Percentiles rank a stretch among this genome's conserved stretches.
These are phyloP conservation scores for Misopates orontium DNA, from an alignment of 257 asterid genomes.

Conservation along the genomic window DNA sequence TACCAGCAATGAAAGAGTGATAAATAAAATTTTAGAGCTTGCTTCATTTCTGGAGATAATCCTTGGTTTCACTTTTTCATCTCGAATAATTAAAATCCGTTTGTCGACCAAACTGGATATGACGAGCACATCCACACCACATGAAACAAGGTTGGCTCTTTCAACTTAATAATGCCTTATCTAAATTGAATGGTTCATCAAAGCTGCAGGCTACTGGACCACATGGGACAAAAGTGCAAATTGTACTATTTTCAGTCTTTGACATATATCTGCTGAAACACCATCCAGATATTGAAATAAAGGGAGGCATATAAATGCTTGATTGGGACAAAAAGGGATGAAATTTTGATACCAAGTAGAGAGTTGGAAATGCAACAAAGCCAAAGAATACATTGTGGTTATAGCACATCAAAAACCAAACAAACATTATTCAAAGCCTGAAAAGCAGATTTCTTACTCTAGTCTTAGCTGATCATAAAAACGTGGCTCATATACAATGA, in stretches of 20 bases:
- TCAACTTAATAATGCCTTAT: too few relatives aligned
- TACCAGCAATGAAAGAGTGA: too few relatives aligned
- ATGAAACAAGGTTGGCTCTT: too few relatives aligned
- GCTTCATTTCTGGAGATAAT: too few relatives aligned
- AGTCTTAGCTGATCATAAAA: too few relatives aligned
- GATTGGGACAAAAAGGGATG: background rate
- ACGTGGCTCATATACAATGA: background rate
- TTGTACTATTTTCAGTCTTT: too few relatives aligned
- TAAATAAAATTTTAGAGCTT: too few relatives aligned
- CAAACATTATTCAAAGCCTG: background rate
- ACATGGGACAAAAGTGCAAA: conserved; percentile 2
- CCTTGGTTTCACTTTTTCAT: too few relatives aligned
- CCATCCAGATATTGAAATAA: background rate
- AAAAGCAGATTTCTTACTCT: background rate
- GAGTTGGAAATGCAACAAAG: background rate
- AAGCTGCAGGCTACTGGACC: conserved; percentile 23
- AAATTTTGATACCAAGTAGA: conserved; percentile 2
- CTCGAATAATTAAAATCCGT: too few relatives aligned
- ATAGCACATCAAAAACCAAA: background rate
- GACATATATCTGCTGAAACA: conserved; percentile 8
- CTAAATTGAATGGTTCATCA: conserved; percentile 12
- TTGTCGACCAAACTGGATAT: too few relatives aligned
- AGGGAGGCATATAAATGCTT: background rate
- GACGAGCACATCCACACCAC: too few relatives aligned
- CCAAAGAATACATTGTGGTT: conserved; percentile 8